Conservation (phyloP, 805 yeast species). For the Candida quercuum region DNA sequence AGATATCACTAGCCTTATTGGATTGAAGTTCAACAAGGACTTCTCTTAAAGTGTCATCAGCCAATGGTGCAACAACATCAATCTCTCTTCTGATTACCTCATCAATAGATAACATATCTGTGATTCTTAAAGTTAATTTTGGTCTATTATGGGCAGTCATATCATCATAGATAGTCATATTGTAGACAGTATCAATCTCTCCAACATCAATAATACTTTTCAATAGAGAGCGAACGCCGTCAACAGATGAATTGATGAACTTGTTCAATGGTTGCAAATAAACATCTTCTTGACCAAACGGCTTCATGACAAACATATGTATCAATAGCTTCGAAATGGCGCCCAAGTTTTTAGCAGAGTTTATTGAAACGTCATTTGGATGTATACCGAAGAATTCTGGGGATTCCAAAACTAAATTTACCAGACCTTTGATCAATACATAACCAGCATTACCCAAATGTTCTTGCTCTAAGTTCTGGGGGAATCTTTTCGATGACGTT, state of each 20-base stretch:
- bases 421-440: slow-evolving; percentile 49
- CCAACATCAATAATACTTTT: slow-evolving; percentile 45
- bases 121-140: slow-evolving; percentile 37
- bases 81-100: slow-evolving; percentile 36
- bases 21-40: slow-evolving; percentile 37
- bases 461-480: slow-evolving; percentile 53
- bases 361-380: slow-evolving; percentile 11
- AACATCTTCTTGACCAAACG: slow-evolving; percentile 56
- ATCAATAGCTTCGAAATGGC: slow-evolving; percentile 53
- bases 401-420: slow-evolving; percentile 38
- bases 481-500: slow-evolving; percentile 39
- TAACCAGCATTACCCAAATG: slow-evolving; percentile 66
- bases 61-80: slow-evolving; percentile 38
- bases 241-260: slow-evolving; percentile 49
- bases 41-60: slow-evolving; percentile 50
- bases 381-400: slow-evolving; percentile 58
- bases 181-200: slow-evolving; percentile 54
- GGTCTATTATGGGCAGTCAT: slow-evolving; percentile 51
- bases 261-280: slow-evolving; percentile 79
- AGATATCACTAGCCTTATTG: slow-evolving; percentile 37
- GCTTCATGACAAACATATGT: slow-evolving; percentile 63
- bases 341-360: slow-evolving; percentile 40
- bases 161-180: slow-evolving; percentile 64
- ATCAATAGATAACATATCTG: slow-evolving; percentile 42
- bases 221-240: slow-evolving; percentile 40